phyloP scores from a whole-genome alignment of 1,284 basidiomycete species.

The Ustilago xerochloae region DNA sequence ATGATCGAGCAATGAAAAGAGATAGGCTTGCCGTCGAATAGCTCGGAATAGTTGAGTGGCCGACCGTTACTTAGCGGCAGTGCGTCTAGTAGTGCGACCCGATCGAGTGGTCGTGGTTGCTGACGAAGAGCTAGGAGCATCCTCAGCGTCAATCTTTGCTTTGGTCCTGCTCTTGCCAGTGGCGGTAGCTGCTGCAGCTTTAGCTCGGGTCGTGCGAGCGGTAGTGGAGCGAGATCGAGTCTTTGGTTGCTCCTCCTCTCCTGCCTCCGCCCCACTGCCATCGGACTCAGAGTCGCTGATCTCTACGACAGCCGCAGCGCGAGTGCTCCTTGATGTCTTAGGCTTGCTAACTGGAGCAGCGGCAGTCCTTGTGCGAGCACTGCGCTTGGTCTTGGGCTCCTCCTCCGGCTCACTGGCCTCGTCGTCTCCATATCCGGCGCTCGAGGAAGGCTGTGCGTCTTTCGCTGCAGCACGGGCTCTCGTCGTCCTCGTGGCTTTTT shows the following conservation, averaged over 20 bases:
- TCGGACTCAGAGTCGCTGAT: not conserved
- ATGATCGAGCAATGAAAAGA: too few relatives aligned
- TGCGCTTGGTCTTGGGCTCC: constrained; percentile 6
- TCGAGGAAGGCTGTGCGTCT: constrained; percentile 17
- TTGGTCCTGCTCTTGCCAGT: constrained; percentile 5
- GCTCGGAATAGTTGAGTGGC: not conserved
- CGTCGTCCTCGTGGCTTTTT: constrained; percentile 5
- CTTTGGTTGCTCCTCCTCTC: constrained; percentile 5
- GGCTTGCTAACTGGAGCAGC: constrained; percentile 4
- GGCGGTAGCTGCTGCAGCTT: constrained; percentile 8
- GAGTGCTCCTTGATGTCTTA: not conserved
- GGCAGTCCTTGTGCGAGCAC: not conserved
- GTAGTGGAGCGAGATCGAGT: not conserved
- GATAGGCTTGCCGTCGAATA: too few relatives aligned
- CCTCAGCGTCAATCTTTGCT: constrained; percentile 4
- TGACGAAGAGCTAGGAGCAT: constrained; percentile 6
- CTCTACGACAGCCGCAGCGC: not conserved
- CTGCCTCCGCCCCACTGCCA: not conserved
- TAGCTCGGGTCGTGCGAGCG: constrained; percentile 12
- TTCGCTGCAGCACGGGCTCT: constrained; percentile 14
- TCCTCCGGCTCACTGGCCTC: constrained; percentile 33
- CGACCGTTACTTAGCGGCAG: constrained; percentile 19
- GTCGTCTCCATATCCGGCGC: constrained; percentile 36
- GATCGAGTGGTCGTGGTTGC: constrained; percentile 25
- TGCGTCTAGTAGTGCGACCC: constrained; percentile 14